phyloP scores from a whole-genome alignment of 768 basidiomycete species.

The Ramaria sp. region DNA sequence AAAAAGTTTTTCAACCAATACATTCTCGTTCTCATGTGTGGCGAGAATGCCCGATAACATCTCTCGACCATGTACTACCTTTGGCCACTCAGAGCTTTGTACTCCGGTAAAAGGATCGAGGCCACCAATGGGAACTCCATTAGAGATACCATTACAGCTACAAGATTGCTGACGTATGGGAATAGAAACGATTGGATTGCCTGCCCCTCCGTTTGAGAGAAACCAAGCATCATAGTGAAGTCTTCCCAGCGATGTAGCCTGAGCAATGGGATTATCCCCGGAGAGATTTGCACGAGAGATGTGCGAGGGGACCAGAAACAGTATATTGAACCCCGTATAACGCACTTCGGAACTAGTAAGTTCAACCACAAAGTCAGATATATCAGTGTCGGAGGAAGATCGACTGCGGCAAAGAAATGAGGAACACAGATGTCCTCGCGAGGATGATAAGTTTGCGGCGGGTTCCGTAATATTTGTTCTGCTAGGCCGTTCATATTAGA shows the following conservation, averaged over 20 bases:
- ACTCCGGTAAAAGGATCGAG: conserved; percentile 51
- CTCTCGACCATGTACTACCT: conserved; percentile 48
- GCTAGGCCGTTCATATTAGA: conserved; percentile 15
- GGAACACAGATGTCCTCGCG: conserved; percentile 59
- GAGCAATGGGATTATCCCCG: conserved; percentile 7
- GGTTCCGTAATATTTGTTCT: conserved; percentile 84
- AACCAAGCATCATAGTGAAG: conserved; percentile 38
- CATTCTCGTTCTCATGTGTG: conserved; percentile 31
- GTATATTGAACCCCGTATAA: conserved; percentile 76
- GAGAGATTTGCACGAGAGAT: neutral
- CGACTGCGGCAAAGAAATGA: conserved; percentile 43
- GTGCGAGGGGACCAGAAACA: conserved; percentile 43
- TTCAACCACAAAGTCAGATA: conserved; percentile 38
- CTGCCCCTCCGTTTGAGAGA: conserved; percentile 64
- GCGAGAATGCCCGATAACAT: conserved; percentile 35
- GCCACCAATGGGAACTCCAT: conserved; percentile 37
- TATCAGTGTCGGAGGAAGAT: conserved; percentile 7
- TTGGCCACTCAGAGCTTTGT: conserved; percentile 46
- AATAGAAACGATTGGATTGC: conserved; percentile 38
- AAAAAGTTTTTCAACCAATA: conserved; percentile 50
- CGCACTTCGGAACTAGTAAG: conserved; percentile 33
- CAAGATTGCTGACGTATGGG: conserved; percentile 39
- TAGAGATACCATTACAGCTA: conserved; percentile 48
- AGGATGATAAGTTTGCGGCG: conserved; percentile 33
- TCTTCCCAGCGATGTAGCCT: conserved; percentile 15